A percentile compares a stretch with the other conserved stretches of the same genome.
Conservation (phyloP, 1,284 basidiomycete genomes). For the Melampsora larici-populina region DNA sequence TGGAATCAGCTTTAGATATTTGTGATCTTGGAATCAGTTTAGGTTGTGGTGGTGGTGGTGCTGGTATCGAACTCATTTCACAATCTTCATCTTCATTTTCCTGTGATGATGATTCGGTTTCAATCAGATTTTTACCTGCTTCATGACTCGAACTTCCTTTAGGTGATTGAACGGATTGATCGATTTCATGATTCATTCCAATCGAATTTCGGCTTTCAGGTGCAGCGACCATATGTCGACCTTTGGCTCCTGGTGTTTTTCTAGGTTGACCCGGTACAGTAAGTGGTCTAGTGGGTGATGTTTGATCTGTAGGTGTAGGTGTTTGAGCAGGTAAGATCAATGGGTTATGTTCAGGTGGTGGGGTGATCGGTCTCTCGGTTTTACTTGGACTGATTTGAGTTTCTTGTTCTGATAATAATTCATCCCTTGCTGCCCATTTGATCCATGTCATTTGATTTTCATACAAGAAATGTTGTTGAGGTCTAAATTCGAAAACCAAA, state of each 20-base stretch:
- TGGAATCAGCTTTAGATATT: background rate
- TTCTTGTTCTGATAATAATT: slow-evolving; percentile 40
- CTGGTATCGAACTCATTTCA: background rate
- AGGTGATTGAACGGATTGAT: slow-evolving; percentile 58
- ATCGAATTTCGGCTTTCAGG: slow-evolving; percentile 48
- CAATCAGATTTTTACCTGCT: background rate
- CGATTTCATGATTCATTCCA: slow-evolving; percentile 55
- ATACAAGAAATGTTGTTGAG: slow-evolving; percentile 84
- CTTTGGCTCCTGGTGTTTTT: slow-evolving; percentile 74
- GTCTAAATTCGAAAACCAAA: slow-evolving; percentile 44
- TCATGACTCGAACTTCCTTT: slow-evolving; percentile 8
- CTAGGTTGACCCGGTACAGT: slow-evolving; percentile 75
- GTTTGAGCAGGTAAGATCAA: slow-evolving; percentile 53
- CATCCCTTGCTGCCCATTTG: slow-evolving; percentile 83
- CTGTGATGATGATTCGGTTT: background rate
- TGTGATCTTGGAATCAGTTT: slow-evolving; percentile 46
- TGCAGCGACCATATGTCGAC: slow-evolving; percentile 56
- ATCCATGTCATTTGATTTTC: slow-evolving; percentile 90
- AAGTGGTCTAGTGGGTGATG: slow-evolving; percentile 66
- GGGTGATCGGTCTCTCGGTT: slow-evolving; percentile 66
- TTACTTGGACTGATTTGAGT: slow-evolving; percentile 37
- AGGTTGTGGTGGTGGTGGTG: slow-evolving; percentile 50
- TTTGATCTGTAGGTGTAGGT: slow-evolving; percentile 59
- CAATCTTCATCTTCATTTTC: slow-evolving; percentile 5
- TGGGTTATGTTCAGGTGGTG: slow-evolving; percentile 63